These are phyloP conservation scores for Apiotrichum montevideense DNA, from an alignment of 1,284 basidiomycete genomes.

Conservation along the genomic window DNA sequence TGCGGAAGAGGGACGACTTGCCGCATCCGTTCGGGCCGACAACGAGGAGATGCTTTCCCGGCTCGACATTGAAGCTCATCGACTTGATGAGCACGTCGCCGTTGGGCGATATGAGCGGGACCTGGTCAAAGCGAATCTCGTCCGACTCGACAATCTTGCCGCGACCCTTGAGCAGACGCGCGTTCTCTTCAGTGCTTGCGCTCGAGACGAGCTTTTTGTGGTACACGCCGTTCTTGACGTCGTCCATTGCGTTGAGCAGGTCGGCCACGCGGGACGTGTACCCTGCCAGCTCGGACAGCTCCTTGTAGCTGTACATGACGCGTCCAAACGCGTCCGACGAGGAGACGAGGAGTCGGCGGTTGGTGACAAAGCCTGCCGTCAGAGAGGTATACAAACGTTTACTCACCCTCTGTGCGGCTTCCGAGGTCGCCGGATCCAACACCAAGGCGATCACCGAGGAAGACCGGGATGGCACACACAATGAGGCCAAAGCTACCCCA, in stretches of 20 bases:
- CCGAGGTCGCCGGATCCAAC: slow-evolving; percentile 64
- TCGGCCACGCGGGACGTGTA: slow-evolving; percentile 88
- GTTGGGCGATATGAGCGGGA: slow-evolving; percentile 93
- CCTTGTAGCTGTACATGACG: slow-evolving; percentile 91
- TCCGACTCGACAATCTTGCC: slow-evolving; percentile 77
- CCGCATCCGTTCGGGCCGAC: slow-evolving; percentile 87
- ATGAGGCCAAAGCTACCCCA: slow-evolving; percentile 94
- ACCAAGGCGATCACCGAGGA: slow-evolving; percentile 76
- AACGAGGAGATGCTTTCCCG: slow-evolving; percentile 84
- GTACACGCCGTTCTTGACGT: slow-evolving; percentile 75
- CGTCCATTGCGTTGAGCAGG: slow-evolving; percentile 85
- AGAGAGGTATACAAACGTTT: not conserved
- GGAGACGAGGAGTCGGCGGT: slow-evolving; percentile 74
- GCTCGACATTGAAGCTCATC: slow-evolving; percentile 83
- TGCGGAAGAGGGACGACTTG: slow-evolving; percentile 86
- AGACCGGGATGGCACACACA: slow-evolving; percentile 90
- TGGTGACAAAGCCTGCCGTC: slow-evolving; percentile 76
- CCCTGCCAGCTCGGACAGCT: slow-evolving; percentile 89
- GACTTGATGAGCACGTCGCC: slow-evolving; percentile 81
- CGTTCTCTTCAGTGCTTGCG: slow-evolving; percentile 70
- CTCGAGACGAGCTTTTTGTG: slow-evolving; percentile 80
- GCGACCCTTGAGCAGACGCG: slow-evolving; percentile 66
- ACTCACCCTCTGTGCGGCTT: slow-evolving; percentile 71
- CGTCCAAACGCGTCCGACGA: slow-evolving; percentile 56
- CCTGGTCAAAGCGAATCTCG: slow-evolving; percentile 77